Evolutionary conservation across 495 filamentous ascomycete genomes (phyloP).

Genomic region (Tuber brumale): DNA sequence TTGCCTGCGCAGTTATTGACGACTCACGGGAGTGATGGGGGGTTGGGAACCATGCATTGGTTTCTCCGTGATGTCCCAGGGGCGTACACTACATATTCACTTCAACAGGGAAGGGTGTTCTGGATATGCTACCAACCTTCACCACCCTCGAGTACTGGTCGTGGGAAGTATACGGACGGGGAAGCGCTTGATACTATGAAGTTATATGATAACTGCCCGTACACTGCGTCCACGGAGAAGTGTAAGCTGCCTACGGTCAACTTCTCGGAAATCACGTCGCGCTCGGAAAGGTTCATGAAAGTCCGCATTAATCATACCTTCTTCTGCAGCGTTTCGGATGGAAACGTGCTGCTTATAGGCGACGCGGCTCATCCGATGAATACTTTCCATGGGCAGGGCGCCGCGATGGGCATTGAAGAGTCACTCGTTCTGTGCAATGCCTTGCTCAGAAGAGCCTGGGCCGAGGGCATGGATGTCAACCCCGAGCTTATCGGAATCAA

Average conservation of each 20-base stretch:
- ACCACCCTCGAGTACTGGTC: neutral
- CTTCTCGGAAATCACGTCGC: conserved; percentile 22
- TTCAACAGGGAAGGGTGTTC: conserved; percentile 21
- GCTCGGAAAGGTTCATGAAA: conserved; percentile 15
- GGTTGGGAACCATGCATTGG: conserved; percentile 20
- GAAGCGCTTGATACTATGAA: conserved; percentile 17
- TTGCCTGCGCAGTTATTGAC: conserved; percentile 19
- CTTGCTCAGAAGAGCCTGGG: conserved; percentile 20
- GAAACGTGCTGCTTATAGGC: conserved; percentile 22
- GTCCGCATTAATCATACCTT: conserved; percentile 26
- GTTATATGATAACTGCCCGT: conserved; percentile 10
- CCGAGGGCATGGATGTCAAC: neutral
- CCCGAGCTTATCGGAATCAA: conserved; percentile 10
- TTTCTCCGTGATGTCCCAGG: conserved; percentile 18
- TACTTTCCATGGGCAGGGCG: conserved; percentile 31
- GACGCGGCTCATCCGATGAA: conserved; percentile 35
- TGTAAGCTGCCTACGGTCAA: neutral
- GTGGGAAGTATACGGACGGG: neutral
- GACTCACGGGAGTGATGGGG: neutral
- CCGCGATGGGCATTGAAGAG: conserved; percentile 32
- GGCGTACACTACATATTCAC: conserved; percentile 33
- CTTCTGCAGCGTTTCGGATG: conserved; percentile 9
- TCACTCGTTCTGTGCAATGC: conserved; percentile 12
- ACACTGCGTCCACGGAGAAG: neutral
- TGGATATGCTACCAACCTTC: conserved; percentile 30